Evolutionary conservation across 805 yeast species (phyloP), one percentile per base, ranked within the genome.

Genomic region (Starmerella etchellsii): DNA sequence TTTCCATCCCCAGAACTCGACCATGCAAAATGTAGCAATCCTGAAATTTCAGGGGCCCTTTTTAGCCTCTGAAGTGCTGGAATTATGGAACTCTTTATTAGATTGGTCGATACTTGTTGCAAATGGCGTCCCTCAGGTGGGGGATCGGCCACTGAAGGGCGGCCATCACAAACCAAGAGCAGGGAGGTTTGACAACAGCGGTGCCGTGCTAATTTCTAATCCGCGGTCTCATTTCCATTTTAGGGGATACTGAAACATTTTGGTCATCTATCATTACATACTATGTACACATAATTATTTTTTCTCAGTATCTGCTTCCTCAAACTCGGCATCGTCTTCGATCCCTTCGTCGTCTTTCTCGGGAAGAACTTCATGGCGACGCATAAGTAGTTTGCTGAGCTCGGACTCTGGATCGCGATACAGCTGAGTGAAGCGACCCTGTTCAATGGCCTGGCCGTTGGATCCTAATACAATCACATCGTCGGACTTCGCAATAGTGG

Each of bases 401-500:
- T 64, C 67, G 53, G 73, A 67, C 25, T 55, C 42, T 5, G 67
- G 68, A 47, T 73, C 55, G 6, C 60, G 55, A 40, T 69, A 67
- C 42, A 82, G 65, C 21, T 65, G 70, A 9, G 62, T 63, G 55
- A 74, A 82, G 9, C 64, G 46, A 14, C 87, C 91, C 31, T 75
- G 71, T 57, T 81, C 94, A 9, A 74, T 81, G 39, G 83, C 87
- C 35, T 66, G 68, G 3, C 94, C 93, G 28, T 78, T 73, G 26
- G 70, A 67, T 16, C 78, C 81, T 36, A 88, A 64, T 2, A 88
- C 96, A 39, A 88, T 70, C 11, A 87, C 77, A 49, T 83, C 68
- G 29, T 83, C 78, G 51, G 93, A 78, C 61, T 84, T 74, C 51
- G 76, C 74, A 44, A 88, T 88, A 0, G 97, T 88, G 13, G 91